Conservation (phyloP, 257 asterid genomes). For the Solanum piurae region DNA sequence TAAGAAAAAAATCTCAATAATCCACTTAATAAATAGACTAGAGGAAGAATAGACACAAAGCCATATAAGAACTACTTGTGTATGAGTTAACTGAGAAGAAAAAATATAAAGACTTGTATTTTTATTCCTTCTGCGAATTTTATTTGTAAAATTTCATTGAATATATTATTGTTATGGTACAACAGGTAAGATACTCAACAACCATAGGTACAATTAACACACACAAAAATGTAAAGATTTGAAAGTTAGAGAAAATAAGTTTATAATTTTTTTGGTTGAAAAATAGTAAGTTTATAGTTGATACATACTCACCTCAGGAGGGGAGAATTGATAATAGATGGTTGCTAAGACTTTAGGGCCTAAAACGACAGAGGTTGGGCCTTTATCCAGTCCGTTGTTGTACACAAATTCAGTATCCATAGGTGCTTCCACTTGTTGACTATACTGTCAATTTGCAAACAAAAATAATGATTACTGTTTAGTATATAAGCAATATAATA, state of each 20-base stretch:
- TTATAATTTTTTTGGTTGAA: not conserved
- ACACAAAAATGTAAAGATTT: not conserved
- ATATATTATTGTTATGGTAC: too few relatives aligned
- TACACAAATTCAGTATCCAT: slow-evolving; percentile 14
- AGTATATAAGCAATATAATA: not conserved
- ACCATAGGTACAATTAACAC: not conserved
- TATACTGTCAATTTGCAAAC: not conserved
- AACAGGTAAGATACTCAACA: not conserved
- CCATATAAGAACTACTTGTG: too few relatives aligned
- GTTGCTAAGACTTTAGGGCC: slow-evolving; percentile 27
- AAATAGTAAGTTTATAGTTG: not conserved
- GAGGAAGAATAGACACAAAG: too few relatives aligned
- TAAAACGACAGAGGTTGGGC: slow-evolving; percentile 17
- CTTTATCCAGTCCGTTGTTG: slow-evolving; percentile 12
- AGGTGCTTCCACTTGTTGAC: slow-evolving; percentile 4
- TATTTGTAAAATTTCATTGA: too few relatives aligned
- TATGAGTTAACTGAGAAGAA: too few relatives aligned
- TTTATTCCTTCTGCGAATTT: too few relatives aligned
- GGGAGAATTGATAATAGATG: slow-evolving; percentile 26
- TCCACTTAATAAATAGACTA: too few relatives aligned
- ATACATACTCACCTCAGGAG: slow-evolving; percentile 24
- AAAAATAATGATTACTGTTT: too few relatives aligned
- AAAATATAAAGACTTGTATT: too few relatives aligned
- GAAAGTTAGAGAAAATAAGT: not conserved
- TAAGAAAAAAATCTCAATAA: too few relatives aligned